Evolutionary conservation across 441 rosid species (phyloP), one percentile per base, ranked within the genome.

Genomic region (Croton setiger): DNA sequence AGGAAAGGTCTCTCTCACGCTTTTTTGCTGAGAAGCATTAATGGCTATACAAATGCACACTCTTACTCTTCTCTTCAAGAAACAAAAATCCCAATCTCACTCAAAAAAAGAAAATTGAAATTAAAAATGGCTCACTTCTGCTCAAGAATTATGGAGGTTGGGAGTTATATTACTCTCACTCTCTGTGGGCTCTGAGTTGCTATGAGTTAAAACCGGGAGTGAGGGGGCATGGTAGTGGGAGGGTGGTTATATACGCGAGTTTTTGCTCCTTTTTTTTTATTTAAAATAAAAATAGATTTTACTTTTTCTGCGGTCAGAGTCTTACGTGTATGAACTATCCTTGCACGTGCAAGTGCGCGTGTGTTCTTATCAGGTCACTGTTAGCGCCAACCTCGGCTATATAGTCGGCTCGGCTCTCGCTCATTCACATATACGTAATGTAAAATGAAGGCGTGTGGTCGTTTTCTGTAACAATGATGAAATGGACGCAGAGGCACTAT

Each of bases 261-360:
- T 45, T 1, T 66, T 41, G 15, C 39, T 4, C 33, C 37, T 37
- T 23, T 14, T 35, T 21, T 17, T 5, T 54, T 45, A 43, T 37
- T 53, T 17, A 31, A 60, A 14, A 13, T 0, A 4, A 4, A 55
- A 7, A 20, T 5, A 44, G 43, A 12, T 52, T 43, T 62, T 48
- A 41, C 53, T 55, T 47, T 60, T 14, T n/a, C 11, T 21, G 36
- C 9, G n/a, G 76, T 56, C 65, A 74, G 67, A 70, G 64, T 56
- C 71, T 53, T 70, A 76, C 65, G 82, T 70, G 84, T 66, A 53
- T 63, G 52, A 78, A 76, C 80, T 73, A 81, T 69, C 60, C 64
- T 77, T 80, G 83, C 90, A 89, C 88, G 88, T 87, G 91, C 82
- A 82, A 80, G 65, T 65, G 59, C 74, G 76, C 80, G 81, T 80